A percentile compares a stretch with the other conserved stretches of the same genome.
Conservation (phyloP, 2,329 filamentous ascomycete genomes). For the Cadophora luteo-olivacea region DNA sequence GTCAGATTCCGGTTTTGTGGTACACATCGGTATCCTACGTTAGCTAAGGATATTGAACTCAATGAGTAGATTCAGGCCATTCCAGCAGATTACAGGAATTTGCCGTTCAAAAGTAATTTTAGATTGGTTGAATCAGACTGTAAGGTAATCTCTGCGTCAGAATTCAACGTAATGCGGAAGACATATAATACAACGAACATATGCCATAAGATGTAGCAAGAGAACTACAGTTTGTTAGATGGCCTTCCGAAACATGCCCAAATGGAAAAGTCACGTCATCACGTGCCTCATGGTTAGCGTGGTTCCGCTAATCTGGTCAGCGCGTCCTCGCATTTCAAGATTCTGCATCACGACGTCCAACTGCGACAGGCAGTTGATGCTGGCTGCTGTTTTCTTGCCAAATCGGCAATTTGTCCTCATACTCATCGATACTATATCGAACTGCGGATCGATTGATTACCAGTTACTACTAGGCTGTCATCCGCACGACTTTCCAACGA, state of each 20-base stretch:
- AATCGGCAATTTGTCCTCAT: background rate
- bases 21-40: constrained; percentile 72
- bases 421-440: background rate
- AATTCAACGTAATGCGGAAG: too few relatives aligned
- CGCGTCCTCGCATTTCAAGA: background rate
- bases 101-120: too few relatives aligned
- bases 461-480: background rate
- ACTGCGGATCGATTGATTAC: background rate
- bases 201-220: too few relatives aligned
- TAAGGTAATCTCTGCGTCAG: too few relatives aligned
- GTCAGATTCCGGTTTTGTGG: constrained; percentile 75
- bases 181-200: too few relatives aligned
- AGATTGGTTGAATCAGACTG: too few relatives aligned
- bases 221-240: too few relatives aligned
- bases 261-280: background rate
- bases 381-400: background rate
- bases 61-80: background rate
- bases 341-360: background rate
- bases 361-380: background rate
- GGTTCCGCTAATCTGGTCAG: background rate
- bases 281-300: background rate
- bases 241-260: background rate
- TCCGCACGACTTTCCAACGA: background rate
- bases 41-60: background rate
- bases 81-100: background rate